A percentile compares a stretch with the other conserved stretches of the same genome.
phyloP scores from a whole-genome alignment of 2,329 filamentous ascomycete species.

The Aspergillus sp. region DNA sequence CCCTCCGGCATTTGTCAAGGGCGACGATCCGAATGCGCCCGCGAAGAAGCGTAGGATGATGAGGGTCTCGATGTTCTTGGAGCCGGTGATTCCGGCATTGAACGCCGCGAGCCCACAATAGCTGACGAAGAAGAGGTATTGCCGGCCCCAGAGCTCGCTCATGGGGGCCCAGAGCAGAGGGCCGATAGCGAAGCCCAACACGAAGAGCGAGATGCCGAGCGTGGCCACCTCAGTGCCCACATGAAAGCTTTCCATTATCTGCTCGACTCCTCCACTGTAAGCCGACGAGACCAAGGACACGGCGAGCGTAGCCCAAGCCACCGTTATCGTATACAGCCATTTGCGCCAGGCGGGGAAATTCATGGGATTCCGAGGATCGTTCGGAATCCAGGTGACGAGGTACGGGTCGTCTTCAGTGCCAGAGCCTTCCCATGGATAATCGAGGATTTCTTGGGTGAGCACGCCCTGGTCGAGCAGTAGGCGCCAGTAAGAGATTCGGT shows the following conservation, averaged over 20 bases:
- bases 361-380: slow-evolving; percentile 46
- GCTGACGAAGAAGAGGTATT: slow-evolving; percentile 32
- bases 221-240: slow-evolving; percentile 37
- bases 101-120: slow-evolving; percentile 56
- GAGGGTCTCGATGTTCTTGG: slow-evolving; percentile 53
- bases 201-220: slow-evolving; percentile 47
- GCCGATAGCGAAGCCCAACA: slow-evolving; percentile 48
- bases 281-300: slow-evolving; percentile 45
- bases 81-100: slow-evolving; percentile 60
- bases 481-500: slow-evolving; percentile 19
- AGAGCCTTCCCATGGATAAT: slow-evolving; percentile 34
- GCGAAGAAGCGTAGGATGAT: slow-evolving; percentile 67
- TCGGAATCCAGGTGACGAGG: slow-evolving; percentile 41
- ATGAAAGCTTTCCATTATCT: slow-evolving; percentile 37
- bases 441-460: slow-evolving; percentile 31
- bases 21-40: slow-evolving; percentile 60
- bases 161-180: slow-evolving; percentile 46
- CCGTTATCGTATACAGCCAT: slow-evolving; percentile 40
- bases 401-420: slow-evolving; percentile 45
- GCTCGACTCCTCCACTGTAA: slow-evolving; percentile 38
- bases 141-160: slow-evolving; percentile 38
- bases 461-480: slow-evolving; percentile 19
- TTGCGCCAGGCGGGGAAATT: slow-evolving; percentile 36
- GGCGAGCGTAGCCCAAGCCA: slow-evolving; percentile 41
- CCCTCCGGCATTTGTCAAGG: slow-evolving; percentile 60